A percentile compares a stretch with the other conserved stretches of the same genome.
phyloP scores from a whole-genome alignment of 768 basidiomycete genomes.

The Leccinum olivaceopallidum region DNA sequence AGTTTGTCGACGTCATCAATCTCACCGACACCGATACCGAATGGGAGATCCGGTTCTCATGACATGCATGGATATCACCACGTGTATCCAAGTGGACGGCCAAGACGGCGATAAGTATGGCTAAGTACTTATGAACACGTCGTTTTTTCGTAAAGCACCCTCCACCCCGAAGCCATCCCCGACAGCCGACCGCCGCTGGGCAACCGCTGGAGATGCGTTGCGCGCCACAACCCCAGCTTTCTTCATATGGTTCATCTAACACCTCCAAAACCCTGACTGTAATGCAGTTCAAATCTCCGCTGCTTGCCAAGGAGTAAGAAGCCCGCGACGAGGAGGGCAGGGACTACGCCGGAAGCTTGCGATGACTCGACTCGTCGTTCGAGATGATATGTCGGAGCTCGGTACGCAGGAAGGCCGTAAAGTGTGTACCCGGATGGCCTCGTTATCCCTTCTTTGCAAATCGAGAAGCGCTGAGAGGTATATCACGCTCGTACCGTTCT shows the following conservation, averaged over 20 bases:
- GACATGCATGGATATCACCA: slow-evolving; percentile 6
- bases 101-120: slow-evolving; percentile 15
- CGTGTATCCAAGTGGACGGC: slow-evolving; percentile 22
- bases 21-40: slow-evolving; percentile 24
- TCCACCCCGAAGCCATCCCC: neutral
- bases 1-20: slow-evolving; percentile 9
- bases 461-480: slow-evolving; percentile 63
- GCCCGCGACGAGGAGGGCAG: neutral
- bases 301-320: slow-evolving; percentile 14
- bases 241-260: slow-evolving; percentile 25
- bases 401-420: too few relatives aligned
- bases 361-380: too few relatives aligned
- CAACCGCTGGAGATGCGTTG: too few relatives aligned
- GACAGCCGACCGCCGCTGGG: too few relatives aligned
- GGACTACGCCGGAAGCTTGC: too few relatives aligned
- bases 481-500: slow-evolving; percentile 90
- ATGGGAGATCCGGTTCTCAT: slow-evolving; percentile 4
- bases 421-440: too few relatives aligned
- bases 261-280: slow-evolving; percentile 13
- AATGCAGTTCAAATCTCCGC: slow-evolving; percentile 30
- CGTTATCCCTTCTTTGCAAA: slow-evolving; percentile 50
- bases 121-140: slow-evolving; percentile 1
- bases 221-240: slow-evolving; percentile 4
- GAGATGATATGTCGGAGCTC: too few relatives aligned
- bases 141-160: slow-evolving; percentile 11